Conservation (phyloP, 345 rosid genomes). For the Hibiscus syriacus region DNA sequence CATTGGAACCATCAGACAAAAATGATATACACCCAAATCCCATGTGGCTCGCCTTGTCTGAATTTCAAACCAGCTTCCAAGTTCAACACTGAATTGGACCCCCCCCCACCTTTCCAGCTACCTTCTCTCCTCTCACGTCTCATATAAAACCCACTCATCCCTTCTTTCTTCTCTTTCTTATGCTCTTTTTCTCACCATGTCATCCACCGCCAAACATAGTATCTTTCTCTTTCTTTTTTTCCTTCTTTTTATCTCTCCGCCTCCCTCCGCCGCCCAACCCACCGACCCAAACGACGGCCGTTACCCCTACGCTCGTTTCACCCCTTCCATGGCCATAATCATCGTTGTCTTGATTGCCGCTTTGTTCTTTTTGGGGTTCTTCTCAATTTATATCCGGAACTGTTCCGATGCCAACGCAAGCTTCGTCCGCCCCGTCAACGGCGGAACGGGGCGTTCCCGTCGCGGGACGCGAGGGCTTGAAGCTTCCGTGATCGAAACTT, state of each 20-base stretch:
- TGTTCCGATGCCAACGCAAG: constrained; percentile 26
- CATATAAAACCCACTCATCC: constrained; percentile 3
- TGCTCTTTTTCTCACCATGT: constrained; percentile 11
- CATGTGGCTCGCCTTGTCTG: neutral
- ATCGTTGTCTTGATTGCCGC: constrained; percentile 60
- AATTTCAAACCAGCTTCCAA: neutral
- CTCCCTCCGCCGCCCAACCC: constrained; percentile 18
- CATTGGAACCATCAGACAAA: constrained; percentile 7
- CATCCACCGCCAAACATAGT: constrained; percentile 17
- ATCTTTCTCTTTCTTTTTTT: constrained; percentile 6
- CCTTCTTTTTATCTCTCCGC: constrained; percentile 14
- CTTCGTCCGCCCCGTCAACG: constrained; percentile 4
- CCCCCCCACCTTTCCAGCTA: neutral
- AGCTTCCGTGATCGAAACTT: constrained; percentile 41
- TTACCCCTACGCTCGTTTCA: constrained; percentile 35
- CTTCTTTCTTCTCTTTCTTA: neutral
- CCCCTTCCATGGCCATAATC: constrained; percentile 78
- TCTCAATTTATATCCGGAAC: no score
- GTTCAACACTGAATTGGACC: neutral
- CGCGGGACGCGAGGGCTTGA: constrained; percentile 55
- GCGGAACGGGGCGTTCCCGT: constrained; percentile 20
- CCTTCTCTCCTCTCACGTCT: constrained; percentile 10
- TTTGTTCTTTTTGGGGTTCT: constrained; percentile 79
- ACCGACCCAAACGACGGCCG: neutral
- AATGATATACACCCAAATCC: neutral